Evolutionary conservation across 768 basidiomycete genomes (phyloP).

Genomic region (Artomyces pyxidatus): DNA sequence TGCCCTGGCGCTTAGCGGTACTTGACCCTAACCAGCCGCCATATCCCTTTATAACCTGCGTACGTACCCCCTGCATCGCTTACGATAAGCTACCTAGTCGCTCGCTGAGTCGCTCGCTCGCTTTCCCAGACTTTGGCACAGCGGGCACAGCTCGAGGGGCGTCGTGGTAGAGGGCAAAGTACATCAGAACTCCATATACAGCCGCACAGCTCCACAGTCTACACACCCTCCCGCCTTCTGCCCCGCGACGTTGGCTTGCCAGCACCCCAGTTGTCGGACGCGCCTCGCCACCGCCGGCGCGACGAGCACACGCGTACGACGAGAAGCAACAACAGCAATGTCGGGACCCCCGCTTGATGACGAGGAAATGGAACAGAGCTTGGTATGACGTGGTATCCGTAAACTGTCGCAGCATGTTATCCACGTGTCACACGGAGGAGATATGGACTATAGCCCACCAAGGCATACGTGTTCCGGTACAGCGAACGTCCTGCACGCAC

Average conservation of each 20-base stretch:
- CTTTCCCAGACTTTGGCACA: too few relatives aligned
- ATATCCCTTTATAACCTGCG: not conserved
- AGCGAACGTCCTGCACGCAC: constrained; percentile 52
- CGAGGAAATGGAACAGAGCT: constrained; percentile 82
- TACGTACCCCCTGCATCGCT: too few relatives aligned
- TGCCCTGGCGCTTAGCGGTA: constrained; percentile 10
- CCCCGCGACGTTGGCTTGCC: not conserved
- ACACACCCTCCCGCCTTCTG: too few relatives aligned
- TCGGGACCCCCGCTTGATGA: constrained; percentile 79
- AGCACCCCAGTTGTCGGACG: not conserved
- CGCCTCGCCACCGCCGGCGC: not conserved
- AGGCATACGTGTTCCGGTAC: constrained; percentile 73
- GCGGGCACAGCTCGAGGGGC: too few relatives aligned
- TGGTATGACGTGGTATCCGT: constrained; percentile 77
- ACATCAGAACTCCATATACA: too few relatives aligned
- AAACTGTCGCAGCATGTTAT: constrained; percentile 38
- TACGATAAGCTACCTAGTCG: too few relatives aligned
- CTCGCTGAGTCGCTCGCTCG: too few relatives aligned
- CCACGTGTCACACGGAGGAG: constrained; percentile 6
- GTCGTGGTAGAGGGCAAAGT: too few relatives aligned
- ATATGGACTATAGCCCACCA: constrained; percentile 41
- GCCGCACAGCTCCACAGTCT: too few relatives aligned
- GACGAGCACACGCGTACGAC: constrained; percentile 47
- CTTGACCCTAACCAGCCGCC: not conserved
- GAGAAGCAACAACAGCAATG: constrained; percentile 50